A percentile compares a stretch with the other conserved stretches of the same genome.
Conservation (phyloP, 2,329 filamentous ascomycete genomes). For the Ophiostoma perfectum region DNA sequence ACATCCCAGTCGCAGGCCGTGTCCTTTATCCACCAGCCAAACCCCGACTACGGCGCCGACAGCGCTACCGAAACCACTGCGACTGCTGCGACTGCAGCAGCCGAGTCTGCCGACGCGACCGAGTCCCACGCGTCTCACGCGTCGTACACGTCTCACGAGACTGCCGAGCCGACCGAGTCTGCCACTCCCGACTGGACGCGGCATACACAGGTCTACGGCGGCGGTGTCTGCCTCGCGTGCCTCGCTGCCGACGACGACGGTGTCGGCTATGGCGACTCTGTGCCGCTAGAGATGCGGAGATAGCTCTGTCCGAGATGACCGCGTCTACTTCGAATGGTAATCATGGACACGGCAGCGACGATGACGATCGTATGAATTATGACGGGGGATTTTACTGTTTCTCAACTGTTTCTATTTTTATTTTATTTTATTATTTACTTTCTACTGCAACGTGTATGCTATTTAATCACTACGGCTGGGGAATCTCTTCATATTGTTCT, state of each 20-base stretch:
- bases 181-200: slow-evolving; percentile 44
- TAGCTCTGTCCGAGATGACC: neutral
- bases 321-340: neutral
- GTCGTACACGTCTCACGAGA: neutral
- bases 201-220: slow-evolving; percentile 56
- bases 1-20: slow-evolving; percentile 12
- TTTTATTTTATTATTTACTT: neutral
- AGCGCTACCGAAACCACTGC: neutral
- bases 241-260: slow-evolving; percentile 45
- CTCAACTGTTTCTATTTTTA: neutral
- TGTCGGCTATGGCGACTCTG: slow-evolving; percentile 51
- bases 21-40: slow-evolving; percentile 45
- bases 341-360: neutral
- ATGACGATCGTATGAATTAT: slow-evolving; percentile 13
- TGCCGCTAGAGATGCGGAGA: slow-evolving; percentile 48
- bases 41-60: slow-evolving; percentile 40
- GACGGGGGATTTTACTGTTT: neutral
- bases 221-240: slow-evolving; percentile 53
- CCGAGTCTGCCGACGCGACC: neutral
- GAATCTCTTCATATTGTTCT: neutral
- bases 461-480: neutral
- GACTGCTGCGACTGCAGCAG: neutral
- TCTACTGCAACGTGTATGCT: neutral
- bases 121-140: neutral
- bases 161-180: slow-evolving; percentile 34